Evolutionary conservation across 2,329 filamentous ascomycete species (phyloP).

Genomic region (Biscogniauxia marginata): DNA sequence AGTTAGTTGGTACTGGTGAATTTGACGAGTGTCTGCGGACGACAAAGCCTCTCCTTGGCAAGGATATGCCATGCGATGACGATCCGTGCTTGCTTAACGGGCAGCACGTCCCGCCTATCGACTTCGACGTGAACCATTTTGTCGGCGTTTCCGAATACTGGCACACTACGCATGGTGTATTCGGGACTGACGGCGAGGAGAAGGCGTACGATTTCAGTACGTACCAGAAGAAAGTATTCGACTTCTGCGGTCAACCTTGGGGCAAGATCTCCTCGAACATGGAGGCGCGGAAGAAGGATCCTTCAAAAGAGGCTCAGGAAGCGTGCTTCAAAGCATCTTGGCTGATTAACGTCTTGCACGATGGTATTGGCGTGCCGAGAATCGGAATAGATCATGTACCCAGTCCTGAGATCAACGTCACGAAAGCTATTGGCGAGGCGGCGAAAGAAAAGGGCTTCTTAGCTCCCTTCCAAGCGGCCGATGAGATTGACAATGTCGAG

Average conservation of each 20-base stretch:
- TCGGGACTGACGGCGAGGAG: slow-evolving; percentile 73
- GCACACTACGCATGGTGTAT: slow-evolving; percentile 96
- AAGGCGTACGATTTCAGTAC: slow-evolving; percentile 80
- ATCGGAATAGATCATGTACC: slow-evolving; percentile 69
- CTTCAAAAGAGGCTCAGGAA: slow-evolving; percentile 75
- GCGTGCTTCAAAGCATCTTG: slow-evolving; percentile 98
- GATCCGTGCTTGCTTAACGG: slow-evolving; percentile 87
- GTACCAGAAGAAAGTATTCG: slow-evolving; percentile 80
- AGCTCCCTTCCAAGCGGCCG: slow-evolving; percentile 86
- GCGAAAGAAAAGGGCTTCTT: slow-evolving; percentile 74
- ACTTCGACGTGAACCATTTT: slow-evolving; percentile 97
- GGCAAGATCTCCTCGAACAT: slow-evolving; percentile 67
- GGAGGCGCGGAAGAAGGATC: slow-evolving; percentile 67
- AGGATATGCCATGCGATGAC: slow-evolving; percentile 80
- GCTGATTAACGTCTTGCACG: slow-evolving; percentile 94
- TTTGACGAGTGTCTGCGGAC: slow-evolving; percentile 82
- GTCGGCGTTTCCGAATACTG: slow-evolving; percentile 98
- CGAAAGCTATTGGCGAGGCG: slow-evolving; percentile 65
- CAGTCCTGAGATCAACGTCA: slow-evolving; percentile 62
- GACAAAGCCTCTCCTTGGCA: slow-evolving; percentile 84
- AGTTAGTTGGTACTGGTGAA: slow-evolving; percentile 77
- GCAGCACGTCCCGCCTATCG: slow-evolving; percentile 89
- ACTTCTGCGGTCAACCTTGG: slow-evolving; percentile 88
- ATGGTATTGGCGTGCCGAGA: slow-evolving; percentile 90
- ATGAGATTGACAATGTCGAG: slow-evolving; percentile 88